phyloP scores from a whole-genome alignment of 345 rosid species.

The Dimocarpus longan region DNA sequence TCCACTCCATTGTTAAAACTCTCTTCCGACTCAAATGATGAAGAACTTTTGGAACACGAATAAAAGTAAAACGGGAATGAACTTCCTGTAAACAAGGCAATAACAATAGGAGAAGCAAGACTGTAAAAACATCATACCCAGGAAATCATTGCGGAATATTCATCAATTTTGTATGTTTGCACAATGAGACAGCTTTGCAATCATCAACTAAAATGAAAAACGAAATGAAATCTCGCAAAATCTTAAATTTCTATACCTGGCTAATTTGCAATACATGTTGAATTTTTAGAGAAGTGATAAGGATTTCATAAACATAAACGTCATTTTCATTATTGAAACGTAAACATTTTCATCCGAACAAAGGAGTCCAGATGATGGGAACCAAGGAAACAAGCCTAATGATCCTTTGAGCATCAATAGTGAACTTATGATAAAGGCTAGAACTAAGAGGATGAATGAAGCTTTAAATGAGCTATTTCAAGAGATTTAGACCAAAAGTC shows the following conservation, averaged over 20 bases:
- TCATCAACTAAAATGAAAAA: conserved; percentile 6
- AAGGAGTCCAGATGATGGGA: too few species aligned
- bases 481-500: too few species aligned
- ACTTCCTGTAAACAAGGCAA: conserved; percentile 62
- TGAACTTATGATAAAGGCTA: too few species aligned
- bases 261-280: background rate
- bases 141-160: background rate
- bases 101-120: conserved; percentile 24
- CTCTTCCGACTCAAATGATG: conserved; percentile 67
- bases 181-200: background rate
- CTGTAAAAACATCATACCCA: conserved; percentile 4
- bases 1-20: conserved; percentile 98
- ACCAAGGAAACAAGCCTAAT: too few species aligned
- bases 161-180: background rate
- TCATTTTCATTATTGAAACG: background rate
- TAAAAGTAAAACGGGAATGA: conserved; percentile 66
- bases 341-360: background rate
- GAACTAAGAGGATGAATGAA: too few species aligned
- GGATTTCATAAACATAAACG: background rate
- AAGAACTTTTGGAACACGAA: conserved; percentile 71
- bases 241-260: background rate
- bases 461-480: too few species aligned
- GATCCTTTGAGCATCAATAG: too few species aligned
- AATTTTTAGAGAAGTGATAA: too few species aligned
- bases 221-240: background rate